A percentile compares a stretch with the other conserved stretches of the same genome.
These are phyloP conservation scores for Phialemonium atrogriseum DNA, from an alignment of 2,329 filamentous ascomycete genomes.

Conservation along the genomic window DNA sequence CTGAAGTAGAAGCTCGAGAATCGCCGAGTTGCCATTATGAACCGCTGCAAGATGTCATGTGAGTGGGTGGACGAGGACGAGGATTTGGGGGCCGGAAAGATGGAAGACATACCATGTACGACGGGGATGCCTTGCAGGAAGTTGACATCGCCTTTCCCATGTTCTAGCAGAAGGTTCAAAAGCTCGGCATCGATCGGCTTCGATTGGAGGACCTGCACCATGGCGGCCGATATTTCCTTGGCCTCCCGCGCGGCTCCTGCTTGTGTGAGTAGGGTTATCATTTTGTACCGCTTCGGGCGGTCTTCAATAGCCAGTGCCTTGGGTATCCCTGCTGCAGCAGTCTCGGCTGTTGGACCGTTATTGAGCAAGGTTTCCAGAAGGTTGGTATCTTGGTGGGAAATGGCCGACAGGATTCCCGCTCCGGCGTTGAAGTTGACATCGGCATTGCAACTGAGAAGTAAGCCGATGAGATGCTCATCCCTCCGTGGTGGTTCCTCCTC, in stretches of 20 bases:
- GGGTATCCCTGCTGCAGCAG: slow-evolving; percentile 37
- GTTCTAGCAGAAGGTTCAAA: slow-evolving; percentile 37
- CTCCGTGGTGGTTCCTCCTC: slow-evolving; percentile 35
- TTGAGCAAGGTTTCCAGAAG: slow-evolving; percentile 36
- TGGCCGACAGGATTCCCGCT: slow-evolving; percentile 37
- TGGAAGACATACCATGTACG: slow-evolving; percentile 20
- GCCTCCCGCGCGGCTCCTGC: slow-evolving; percentile 29
- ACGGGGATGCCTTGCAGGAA: slow-evolving; percentile 34
- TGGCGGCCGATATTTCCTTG: slow-evolving; percentile 31
- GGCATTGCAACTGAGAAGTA: slow-evolving; percentile 42
- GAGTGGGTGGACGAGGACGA: not conserved
- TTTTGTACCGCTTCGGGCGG: slow-evolving; percentile 32
- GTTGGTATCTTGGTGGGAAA: slow-evolving; percentile 36
- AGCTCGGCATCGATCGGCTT: slow-evolving; percentile 42
- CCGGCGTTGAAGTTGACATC: slow-evolving; percentile 48
- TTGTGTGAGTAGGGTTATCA: slow-evolving; percentile 36
- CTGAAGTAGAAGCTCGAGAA: slow-evolving; percentile 38
- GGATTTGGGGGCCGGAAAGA: too few relatives aligned
- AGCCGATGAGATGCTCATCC: slow-evolving; percentile 42
- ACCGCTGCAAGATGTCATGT: slow-evolving; percentile 22
- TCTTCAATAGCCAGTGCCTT: slow-evolving; percentile 38
- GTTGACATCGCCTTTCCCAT: slow-evolving; percentile 46
- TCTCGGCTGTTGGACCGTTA: slow-evolving; percentile 36
- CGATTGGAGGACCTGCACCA: slow-evolving; percentile 32
- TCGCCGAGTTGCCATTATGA: slow-evolving; percentile 33